Evolutionary conservation across 1,284 basidiomycete genomes (phyloP).

Genomic region (Naganishia cerealis): DNA sequence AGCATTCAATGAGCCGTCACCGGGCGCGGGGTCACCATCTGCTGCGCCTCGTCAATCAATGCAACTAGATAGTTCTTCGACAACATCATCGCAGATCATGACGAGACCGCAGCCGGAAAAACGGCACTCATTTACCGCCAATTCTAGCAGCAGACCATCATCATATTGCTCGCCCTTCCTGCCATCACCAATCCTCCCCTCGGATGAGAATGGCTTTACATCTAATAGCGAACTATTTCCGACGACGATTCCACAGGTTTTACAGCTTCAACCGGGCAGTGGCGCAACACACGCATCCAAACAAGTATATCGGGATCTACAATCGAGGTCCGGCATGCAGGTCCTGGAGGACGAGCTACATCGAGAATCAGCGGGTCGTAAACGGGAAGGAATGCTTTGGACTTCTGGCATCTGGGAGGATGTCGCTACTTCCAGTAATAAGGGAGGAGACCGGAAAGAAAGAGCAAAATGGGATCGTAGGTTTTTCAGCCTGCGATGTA

Average conservation of each 20-base stretch:
- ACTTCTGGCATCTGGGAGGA: slow-evolving; percentile 52
- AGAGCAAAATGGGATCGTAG: slow-evolving; percentile 52
- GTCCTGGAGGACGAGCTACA: slow-evolving; percentile 46
- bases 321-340: slow-evolving; percentile 24
- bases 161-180: slow-evolving; percentile 25
- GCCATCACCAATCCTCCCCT: slow-evolving; percentile 40
- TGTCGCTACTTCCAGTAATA: slow-evolving; percentile 39
- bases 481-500: slow-evolving; percentile 28
- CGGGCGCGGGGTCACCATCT: neutral
- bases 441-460: slow-evolving; percentile 37
- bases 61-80: slow-evolving; percentile 1
- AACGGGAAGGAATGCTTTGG: slow-evolving; percentile 54
- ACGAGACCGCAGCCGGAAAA: slow-evolving; percentile 17
- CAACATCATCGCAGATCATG: slow-evolving; percentile 8
- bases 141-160: slow-evolving; percentile 17
- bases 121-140: slow-evolving; percentile 23
- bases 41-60: slow-evolving; percentile 5
- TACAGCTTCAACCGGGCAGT: neutral
- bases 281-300: neutral
- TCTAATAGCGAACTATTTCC: neutral
- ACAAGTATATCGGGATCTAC: slow-evolving; percentile 32
- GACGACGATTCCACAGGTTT: neutral
- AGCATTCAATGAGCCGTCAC: neutral
- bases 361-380: slow-evolving; percentile 49
- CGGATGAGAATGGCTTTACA: slow-evolving; percentile 9